Percentiles rank a stretch among this genome's conserved stretches.
Evolutionary conservation across 2,329 filamentous ascomycete genomes (phyloP).

Genomic region (Curvularia eragrostidis): DNA sequence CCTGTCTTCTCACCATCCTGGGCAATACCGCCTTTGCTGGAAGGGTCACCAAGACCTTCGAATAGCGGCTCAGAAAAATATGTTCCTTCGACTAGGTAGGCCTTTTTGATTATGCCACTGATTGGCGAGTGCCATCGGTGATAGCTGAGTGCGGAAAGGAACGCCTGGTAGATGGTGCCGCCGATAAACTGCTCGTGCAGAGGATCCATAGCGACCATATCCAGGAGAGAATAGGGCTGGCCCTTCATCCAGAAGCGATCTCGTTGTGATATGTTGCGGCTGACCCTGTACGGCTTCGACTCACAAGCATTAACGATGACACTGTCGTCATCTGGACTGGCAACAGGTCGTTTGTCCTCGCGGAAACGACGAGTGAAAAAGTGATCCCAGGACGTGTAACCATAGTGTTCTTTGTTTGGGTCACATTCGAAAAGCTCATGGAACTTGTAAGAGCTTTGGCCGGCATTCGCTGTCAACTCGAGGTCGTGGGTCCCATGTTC

Average conservation of each 20-base stretch:
- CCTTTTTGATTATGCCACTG: constrained; percentile 64
- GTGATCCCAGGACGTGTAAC: constrained; percentile 72
- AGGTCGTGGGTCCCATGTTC: constrained; percentile 47
- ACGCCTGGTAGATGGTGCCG: constrained; percentile 74
- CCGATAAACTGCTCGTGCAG: constrained; percentile 63
- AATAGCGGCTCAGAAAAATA: constrained; percentile 70
- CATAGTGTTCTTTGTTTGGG: constrained; percentile 60
- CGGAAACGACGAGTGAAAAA: constrained; percentile 70
- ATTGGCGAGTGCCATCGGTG: constrained; percentile 77
- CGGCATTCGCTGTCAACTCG: constrained; percentile 25
- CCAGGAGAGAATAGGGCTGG: constrained; percentile 69
- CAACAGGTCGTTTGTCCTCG: constrained; percentile 64
- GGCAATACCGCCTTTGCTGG: constrained; percentile 49
- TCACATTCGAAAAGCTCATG: constrained; percentile 69
- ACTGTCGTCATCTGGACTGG: constrained; percentile 60
- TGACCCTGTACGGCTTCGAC: constrained; percentile 63
- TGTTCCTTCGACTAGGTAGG: constrained; percentile 67
- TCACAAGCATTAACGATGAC: constrained; percentile 71
- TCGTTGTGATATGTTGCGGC: constrained; percentile 59
- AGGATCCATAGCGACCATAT: constrained; percentile 67
- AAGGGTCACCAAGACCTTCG: constrained; percentile 53
- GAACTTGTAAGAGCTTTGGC: constrained; percentile 53
- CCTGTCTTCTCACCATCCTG: constrained; percentile 56
- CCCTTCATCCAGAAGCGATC: constrained; percentile 73
- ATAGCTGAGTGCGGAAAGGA: constrained; percentile 70